Evolutionary conservation across 1,139 yeast genomes (phyloP).

Genomic region (Debaryomyces subglobosus): DNA sequence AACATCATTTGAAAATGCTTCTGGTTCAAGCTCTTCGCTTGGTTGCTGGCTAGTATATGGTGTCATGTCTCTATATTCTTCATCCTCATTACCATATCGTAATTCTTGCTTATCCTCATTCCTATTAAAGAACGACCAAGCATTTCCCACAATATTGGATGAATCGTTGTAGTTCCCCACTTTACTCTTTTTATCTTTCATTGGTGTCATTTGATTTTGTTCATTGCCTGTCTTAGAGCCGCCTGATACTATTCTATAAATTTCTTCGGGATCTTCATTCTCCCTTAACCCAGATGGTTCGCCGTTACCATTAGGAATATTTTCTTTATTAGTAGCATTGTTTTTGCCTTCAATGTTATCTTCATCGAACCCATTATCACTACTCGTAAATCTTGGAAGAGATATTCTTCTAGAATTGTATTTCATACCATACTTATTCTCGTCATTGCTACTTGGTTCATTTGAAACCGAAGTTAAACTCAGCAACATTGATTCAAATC

Average conservation of each 20-base stretch:
- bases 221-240: conserved; percentile 1
- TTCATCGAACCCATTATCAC: not conserved
- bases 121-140: conserved; percentile 30
- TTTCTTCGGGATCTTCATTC: conserved; percentile 7
- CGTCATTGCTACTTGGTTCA: not conserved
- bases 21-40: conserved; percentile 6
- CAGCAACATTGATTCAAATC: conserved; percentile 5
- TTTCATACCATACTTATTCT: conserved; percentile 1
- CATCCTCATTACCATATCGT: conserved; percentile 30
- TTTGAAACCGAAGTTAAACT: not conserved
- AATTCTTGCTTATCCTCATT: conserved; percentile 28
- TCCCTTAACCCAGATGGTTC: not conserved
- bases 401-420: conserved; percentile 8
- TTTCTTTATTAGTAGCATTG: conserved; percentile 3
- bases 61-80: conserved; percentile 21
- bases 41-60: conserved; percentile 11
- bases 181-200: not conserved
- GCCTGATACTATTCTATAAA: conserved; percentile 9
- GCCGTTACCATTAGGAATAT: conserved; percentile 1
- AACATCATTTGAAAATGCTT: not conserved
- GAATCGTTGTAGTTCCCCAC: conserved; percentile 18
- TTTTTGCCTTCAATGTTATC: not conserved
- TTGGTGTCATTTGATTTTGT: conserved; percentile 7
- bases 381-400: not conserved
- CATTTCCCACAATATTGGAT: conserved; percentile 28